These are phyloP conservation scores for Raphanus raphanistrum DNA, from an alignment of 345 rosid species.

Conservation along the genomic window DNA sequence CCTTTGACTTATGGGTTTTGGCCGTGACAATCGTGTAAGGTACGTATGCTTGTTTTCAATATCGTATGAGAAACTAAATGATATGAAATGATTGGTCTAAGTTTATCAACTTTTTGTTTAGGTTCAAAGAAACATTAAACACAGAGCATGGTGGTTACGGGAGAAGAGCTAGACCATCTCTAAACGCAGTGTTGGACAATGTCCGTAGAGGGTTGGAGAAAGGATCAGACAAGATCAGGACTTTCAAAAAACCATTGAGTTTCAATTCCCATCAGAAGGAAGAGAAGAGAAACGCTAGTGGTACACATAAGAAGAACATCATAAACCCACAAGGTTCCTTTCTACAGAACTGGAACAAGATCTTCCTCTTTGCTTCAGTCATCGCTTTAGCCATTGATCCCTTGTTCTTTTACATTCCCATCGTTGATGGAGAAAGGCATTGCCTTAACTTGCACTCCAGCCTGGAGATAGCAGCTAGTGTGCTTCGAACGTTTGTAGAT, in stretches of 20 bases:
- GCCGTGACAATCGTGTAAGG: constrained; percentile 36
- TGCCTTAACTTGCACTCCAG: constrained; percentile 55
- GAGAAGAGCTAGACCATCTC: constrained; percentile 13
- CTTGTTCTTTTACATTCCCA: constrained; percentile 70
- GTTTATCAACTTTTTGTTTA: constrained; percentile 20
- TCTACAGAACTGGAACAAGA: constrained; percentile 66
- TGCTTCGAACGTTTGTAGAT: constrained; percentile 60
- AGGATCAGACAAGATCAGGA: constrained; percentile 27
- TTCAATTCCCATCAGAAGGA: not conserved
- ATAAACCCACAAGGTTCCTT: constrained; percentile 67
- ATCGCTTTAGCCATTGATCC: constrained; percentile 72
- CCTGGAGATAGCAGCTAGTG: constrained; percentile 49
- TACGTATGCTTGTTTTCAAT: constrained; percentile 1
- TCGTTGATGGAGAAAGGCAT: constrained; percentile 36
- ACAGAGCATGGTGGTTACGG: constrained; percentile 32
- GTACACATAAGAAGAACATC: constrained; percentile 16
- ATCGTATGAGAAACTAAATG: not conserved
- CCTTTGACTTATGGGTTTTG: constrained; percentile 21
- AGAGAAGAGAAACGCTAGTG: not conserved
- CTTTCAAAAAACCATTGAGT: constrained; percentile 24
- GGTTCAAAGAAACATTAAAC: constrained; percentile 48
- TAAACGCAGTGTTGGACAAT: constrained; percentile 12
- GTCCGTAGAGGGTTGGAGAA: constrained; percentile 31
- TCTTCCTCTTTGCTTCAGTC: constrained; percentile 55
- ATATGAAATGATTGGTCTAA: too few relatives aligned